Percentiles rank a stretch among this genome's conserved stretches.
phyloP scores from a whole-genome alignment of 2,329 filamentous ascomycete species.

The Coniella vitis region DNA sequence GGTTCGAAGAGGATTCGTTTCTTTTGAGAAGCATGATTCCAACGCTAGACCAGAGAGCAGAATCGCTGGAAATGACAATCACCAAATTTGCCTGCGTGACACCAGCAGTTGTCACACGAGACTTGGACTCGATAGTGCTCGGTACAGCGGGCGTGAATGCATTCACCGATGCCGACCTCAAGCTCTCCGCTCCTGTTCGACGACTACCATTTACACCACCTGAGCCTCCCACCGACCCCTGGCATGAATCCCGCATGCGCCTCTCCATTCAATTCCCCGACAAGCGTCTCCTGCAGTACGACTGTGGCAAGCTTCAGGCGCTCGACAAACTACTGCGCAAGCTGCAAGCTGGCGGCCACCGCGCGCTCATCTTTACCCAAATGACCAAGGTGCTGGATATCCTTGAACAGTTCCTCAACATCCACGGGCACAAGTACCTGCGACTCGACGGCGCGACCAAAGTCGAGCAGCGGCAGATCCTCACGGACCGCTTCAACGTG shows the following conservation, averaged over 20 bases:
- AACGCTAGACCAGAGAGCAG: conserved; percentile 66
- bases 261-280: conserved; percentile 95
- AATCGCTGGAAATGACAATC: conserved; percentile 65
- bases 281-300: conserved; percentile 91
- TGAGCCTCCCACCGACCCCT: conserved; percentile 63
- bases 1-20: conserved; percentile 66
- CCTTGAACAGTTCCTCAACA: conserved; percentile 93
- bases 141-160: conserved; percentile 51
- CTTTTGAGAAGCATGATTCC: conserved; percentile 62
- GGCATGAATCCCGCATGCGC: conserved; percentile 88
- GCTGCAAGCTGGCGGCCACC: conserved; percentile 82
- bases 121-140: conserved; percentile 62
- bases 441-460: conserved; percentile 95
- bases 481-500: conserved; percentile 95
- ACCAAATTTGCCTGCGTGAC: conserved; percentile 90
- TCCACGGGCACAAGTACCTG: conserved; percentile 94
- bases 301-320: conserved; percentile 92
- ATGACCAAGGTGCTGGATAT: conserved; percentile 99
- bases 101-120: conserved; percentile 76
- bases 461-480: conserved; percentile 87
- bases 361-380: conserved; percentile 96
- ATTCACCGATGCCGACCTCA: conserved; percentile 51
- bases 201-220: conserved; percentile 52
- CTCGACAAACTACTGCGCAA: conserved; percentile 80
- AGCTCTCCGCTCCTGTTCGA: conserved; percentile 48